Evolutionary conservation across 441 rosid species (phyloP).

Genomic region (Flueggea neowawraea): DNA sequence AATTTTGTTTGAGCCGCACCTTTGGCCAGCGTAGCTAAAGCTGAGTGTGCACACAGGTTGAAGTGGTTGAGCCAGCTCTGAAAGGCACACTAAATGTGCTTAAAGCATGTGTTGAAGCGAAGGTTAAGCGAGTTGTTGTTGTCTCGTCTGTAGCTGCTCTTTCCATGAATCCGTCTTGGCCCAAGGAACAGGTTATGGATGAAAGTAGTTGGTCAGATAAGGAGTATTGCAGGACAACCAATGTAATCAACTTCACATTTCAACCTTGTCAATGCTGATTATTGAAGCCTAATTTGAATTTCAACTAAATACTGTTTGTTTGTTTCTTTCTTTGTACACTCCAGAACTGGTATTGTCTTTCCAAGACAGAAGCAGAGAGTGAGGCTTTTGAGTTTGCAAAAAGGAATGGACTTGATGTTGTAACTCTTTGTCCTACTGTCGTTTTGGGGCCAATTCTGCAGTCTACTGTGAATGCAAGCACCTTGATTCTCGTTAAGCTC

Average conservation of each 20-base stretch:
- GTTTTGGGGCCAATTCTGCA: constrained; percentile 57
- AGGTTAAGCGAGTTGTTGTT: constrained; percentile 55
- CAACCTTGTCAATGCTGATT: background rate
- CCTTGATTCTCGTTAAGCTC: constrained; percentile 37
- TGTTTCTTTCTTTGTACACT: background rate
- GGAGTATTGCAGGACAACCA: constrained; percentile 55
- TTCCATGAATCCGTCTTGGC: constrained; percentile 55
- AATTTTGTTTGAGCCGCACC: background rate
- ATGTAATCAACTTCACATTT: constrained; percentile 28
- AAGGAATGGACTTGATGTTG: constrained; percentile 42
- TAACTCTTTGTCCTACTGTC: constrained; percentile 49
- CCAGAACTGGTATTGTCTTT: constrained; percentile 64
- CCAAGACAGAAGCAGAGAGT: constrained; percentile 64
- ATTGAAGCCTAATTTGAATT: background rate
- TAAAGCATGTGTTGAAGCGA: constrained; percentile 56
- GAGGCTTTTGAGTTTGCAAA: constrained; percentile 56
- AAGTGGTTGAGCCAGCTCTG: constrained; percentile 59
- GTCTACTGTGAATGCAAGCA: constrained; percentile 51
- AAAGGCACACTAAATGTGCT: constrained; percentile 75
- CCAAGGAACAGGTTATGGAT: constrained; percentile 41
- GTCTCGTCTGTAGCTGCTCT: constrained; percentile 66
- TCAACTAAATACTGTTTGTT: constrained; percentile 5
- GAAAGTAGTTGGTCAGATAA: constrained; percentile 71
- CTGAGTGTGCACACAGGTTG: constrained; percentile 34
- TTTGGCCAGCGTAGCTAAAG: background rate